These are phyloP conservation scores for Hamigera avellanea DNA, from an alignment of 495 filamentous ascomycete genomes.

Conservation along the genomic window DNA sequence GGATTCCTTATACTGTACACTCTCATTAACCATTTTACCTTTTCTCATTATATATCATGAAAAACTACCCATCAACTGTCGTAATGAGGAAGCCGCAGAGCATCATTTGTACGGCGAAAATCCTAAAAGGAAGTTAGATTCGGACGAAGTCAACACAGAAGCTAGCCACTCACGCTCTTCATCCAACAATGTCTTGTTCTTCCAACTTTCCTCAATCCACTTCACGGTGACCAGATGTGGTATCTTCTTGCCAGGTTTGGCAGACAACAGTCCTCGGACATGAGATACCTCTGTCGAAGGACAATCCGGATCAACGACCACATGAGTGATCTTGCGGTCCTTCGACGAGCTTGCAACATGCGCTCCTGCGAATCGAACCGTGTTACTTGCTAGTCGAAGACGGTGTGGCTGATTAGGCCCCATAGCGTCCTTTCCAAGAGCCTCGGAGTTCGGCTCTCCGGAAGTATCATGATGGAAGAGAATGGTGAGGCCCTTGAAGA, in stretches of 20 bases:
- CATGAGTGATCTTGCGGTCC: slow-evolving; percentile 18
- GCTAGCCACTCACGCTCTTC: slow-evolving; percentile 59
- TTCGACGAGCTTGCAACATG: slow-evolving; percentile 10
- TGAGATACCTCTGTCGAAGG: slow-evolving; percentile 11
- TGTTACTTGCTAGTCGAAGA: slow-evolving; percentile 26
- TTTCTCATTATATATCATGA: no score
- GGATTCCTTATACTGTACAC: no score
- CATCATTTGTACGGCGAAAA: no score
- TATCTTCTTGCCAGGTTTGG: slow-evolving; percentile 27
- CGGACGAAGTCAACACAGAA: no score
- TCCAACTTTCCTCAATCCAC: slow-evolving; percentile 78
- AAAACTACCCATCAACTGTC: no score
- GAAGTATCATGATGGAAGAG: slow-evolving; percentile 31
- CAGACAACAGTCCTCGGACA: slow-evolving; percentile 18
- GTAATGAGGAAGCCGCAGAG: no score
- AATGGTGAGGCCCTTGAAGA: slow-evolving; percentile 54
- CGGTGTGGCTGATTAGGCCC: background rate
- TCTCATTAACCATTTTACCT: no score
- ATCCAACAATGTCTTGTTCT: slow-evolving; percentile 65
- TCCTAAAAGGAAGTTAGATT: no score
- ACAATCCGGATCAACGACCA: slow-evolving; percentile 17
- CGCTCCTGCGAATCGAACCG: slow-evolving; percentile 55
- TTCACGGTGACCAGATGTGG: slow-evolving; percentile 58
- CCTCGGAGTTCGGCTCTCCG: background rate
- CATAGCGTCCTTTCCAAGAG: background rate